Conservation (phyloP, 768 basidiomycete species). For the Trametes maxima region DNA sequence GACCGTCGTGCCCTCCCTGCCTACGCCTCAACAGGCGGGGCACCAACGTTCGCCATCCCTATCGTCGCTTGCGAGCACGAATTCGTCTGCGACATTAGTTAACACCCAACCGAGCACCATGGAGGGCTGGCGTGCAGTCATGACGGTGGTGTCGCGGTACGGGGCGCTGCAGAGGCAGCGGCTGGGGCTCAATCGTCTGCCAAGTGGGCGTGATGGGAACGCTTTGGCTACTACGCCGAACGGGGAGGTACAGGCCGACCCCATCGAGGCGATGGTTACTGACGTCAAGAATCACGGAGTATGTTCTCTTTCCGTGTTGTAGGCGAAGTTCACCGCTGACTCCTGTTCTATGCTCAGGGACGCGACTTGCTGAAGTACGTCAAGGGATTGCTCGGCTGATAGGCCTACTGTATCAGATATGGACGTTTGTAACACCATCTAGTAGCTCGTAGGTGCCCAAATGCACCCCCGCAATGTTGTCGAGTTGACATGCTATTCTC, state of each 20-base stretch:
- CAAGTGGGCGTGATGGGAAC: slow-evolving; percentile 31
- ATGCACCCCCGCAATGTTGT: neutral
- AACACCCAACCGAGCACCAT: slow-evolving; percentile 39
- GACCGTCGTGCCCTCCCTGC: slow-evolving; percentile 61
- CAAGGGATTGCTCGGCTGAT: slow-evolving; percentile 61
- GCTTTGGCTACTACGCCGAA: slow-evolving; percentile 13
- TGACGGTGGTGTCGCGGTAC: slow-evolving; percentile 66
- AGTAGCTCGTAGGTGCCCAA: neutral
- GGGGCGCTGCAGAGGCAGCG: slow-evolving; percentile 62
- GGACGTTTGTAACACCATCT: slow-evolving; percentile 9
- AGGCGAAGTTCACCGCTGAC: slow-evolving; percentile 6
- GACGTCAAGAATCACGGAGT: slow-evolving; percentile 78
- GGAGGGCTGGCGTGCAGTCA: slow-evolving; percentile 84
- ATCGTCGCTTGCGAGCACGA: slow-evolving; percentile 28
- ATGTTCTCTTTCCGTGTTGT: slow-evolving; percentile 33
- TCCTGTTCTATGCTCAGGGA: slow-evolving; percentile 46
- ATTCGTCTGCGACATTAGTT: slow-evolving; percentile 36
- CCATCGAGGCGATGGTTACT: slow-evolving; percentile 64
- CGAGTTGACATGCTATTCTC: neutral
- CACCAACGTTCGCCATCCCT: slow-evolving; percentile 30
- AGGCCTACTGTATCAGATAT: neutral
- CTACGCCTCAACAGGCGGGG: slow-evolving; percentile 30
- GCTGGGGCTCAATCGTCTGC: slow-evolving; percentile 30
- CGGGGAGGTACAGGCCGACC: slow-evolving; percentile 27
- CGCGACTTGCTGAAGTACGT: slow-evolving; percentile 75